Evolutionary conservation across 2,329 filamentous ascomycete species (phyloP).

Genomic region (Epichloe amarillans): DNA sequence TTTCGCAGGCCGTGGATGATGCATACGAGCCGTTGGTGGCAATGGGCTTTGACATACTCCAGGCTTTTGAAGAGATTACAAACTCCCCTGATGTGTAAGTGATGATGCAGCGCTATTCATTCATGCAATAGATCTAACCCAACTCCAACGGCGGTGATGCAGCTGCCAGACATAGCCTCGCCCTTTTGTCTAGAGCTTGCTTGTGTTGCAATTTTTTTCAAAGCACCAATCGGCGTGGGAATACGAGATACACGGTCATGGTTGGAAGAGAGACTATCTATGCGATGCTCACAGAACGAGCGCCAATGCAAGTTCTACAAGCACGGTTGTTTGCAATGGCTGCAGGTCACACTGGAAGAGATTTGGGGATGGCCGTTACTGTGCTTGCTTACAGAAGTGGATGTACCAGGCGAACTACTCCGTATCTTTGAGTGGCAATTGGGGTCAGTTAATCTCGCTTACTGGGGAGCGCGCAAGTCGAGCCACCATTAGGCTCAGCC

Average conservation of each 20-base stretch:
- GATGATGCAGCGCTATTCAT: not conserved
- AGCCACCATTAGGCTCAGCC: too few relatives aligned
- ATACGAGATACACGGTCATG: too few relatives aligned
- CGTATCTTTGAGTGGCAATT: too few relatives aligned
- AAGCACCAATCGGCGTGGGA: too few relatives aligned
- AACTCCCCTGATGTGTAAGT: conserved; percentile 43
- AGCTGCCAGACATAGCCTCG: not conserved
- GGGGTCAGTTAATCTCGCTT: too few relatives aligned
- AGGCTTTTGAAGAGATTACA: conserved; percentile 72
- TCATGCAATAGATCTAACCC: not conserved
- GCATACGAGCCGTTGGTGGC: conserved; percentile 58
- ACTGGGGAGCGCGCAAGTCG: too few relatives aligned
- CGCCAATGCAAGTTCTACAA: not conserved
- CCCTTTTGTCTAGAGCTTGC: not conserved
- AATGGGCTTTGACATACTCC: conserved; percentile 69
- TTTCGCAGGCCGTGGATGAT: conserved; percentile 49
- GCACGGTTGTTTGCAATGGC: not conserved
- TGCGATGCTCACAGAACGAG: not conserved
- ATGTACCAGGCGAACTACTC: too few relatives aligned
- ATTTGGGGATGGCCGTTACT: too few relatives aligned
- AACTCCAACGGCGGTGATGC: not conserved
- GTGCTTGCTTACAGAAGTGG: too few relatives aligned
- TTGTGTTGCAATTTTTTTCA: not conserved
- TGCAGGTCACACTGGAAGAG: too few relatives aligned
- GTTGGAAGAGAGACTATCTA: not conserved